Conservation (phyloP, 1,139 yeast genomes). For the Spathaspora sp. region DNA sequence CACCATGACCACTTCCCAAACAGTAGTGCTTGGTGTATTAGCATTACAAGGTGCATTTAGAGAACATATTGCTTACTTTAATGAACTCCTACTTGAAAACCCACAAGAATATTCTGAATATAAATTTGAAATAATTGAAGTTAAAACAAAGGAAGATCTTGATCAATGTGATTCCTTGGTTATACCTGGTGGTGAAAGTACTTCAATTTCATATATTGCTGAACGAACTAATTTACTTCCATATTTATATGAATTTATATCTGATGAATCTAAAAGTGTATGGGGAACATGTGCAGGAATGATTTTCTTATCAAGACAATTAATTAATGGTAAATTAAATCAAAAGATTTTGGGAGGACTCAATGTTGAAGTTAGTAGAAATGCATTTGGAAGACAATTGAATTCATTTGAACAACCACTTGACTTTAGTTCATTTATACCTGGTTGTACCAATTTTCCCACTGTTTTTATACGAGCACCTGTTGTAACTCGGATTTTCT, state of each 20-base stretch:
- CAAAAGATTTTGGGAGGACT: slow-evolving; percentile 67
- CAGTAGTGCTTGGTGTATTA: slow-evolving; percentile 57
- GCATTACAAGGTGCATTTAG: slow-evolving; percentile 81
- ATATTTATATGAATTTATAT: slow-evolving; percentile 55
- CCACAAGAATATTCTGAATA: slow-evolving; percentile 17
- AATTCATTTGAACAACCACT: slow-evolving; percentile 59
- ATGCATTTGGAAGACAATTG: slow-evolving; percentile 79
- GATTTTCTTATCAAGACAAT: slow-evolving; percentile 60
- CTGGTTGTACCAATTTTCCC: slow-evolving; percentile 43
- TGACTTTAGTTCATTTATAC: slow-evolving; percentile 50
- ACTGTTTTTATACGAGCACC: slow-evolving; percentile 82
- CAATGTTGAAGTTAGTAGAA: slow-evolving; percentile 63
- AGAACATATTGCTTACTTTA: slow-evolving; percentile 64
- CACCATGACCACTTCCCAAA: slow-evolving; percentile 16
- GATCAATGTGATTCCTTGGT: slow-evolving; percentile 57
- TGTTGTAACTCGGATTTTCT: slow-evolving; percentile 48
- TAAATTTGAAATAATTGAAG: slow-evolving; percentile 42
- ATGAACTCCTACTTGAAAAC: slow-evolving; percentile 30
- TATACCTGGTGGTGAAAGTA: slow-evolving; percentile 83
- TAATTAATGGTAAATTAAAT: slow-evolving; percentile 55
- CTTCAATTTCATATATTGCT: slow-evolving; percentile 72
- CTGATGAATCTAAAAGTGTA: slow-evolving; percentile 48
- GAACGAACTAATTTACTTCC: slow-evolving; percentile 60
- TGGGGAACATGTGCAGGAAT: slow-evolving; percentile 94
- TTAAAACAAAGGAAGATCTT: slow-evolving; percentile 54